Base-by-base conservation (phyloP, 805 yeast species). In the Saccharomyces kudriavzevii region DNA sequence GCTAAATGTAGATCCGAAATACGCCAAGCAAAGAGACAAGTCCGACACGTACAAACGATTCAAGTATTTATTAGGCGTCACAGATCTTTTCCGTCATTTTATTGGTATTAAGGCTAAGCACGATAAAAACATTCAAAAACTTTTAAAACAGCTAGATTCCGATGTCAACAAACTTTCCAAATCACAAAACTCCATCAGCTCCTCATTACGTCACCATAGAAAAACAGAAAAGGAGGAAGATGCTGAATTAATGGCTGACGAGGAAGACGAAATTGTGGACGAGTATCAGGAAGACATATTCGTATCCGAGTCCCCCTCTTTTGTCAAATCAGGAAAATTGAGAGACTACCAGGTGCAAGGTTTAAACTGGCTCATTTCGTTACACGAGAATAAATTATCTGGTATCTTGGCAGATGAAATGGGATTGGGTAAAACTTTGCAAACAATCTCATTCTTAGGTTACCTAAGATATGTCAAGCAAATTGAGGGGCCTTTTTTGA, bases 381-480 rank as follows among this genome's bases (percentile, higher is more conserved):
- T 92, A 35, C 88, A 90, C 67, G 96, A 91, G 60, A 89, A 92
- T 69, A 80, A 86, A 61, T 77, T 92, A 47, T 86, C 96, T 9
- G 99, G 99, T 22, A 94, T 92, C 48, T 73, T 92, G 49, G 99
- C 99, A 11, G 99, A 92, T 71, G 99, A 92, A 69, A 92, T 94
- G 99, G 99, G 99, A 2, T 77, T 92, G 45, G 99, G 99, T 53
- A 92, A 92, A 70, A 92, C 99, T 4, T 74, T 94, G 53, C 99
- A 92, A 71, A 92, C 98, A 0, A 89, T 92, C 48, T 82, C 98
- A 1, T 94, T 92, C 62, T 72, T 92, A 49, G 98, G 97, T 0
- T 89, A 87, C 67, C 71, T 94, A 56, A 79, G 97, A 58, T 89
- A 89, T 65, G 75, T 84, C 52, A 83, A 83, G 61, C 79, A 82